Conservation (phyloP, 371 early-diverging fungal species). For the Encephalitozoon hellem region DNA sequence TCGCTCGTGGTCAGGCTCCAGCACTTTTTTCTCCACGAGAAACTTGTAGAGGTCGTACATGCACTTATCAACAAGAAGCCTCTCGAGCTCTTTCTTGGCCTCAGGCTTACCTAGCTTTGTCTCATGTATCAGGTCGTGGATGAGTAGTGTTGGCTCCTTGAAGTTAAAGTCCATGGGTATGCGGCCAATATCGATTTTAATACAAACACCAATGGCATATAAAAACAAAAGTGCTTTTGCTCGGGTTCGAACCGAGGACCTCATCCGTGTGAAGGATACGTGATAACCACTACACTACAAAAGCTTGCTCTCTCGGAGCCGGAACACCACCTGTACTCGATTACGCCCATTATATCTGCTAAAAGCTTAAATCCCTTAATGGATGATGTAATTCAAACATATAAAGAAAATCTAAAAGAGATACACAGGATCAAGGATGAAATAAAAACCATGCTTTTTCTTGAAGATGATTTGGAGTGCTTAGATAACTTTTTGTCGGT, state of each 20-base stretch:
- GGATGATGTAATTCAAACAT: background rate
- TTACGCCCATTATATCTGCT: background rate
- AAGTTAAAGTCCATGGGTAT: conserved; percentile 23
- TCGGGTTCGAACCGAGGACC: conserved; percentile 63
- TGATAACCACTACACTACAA: conserved; percentile 63
- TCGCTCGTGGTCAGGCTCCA: conserved; percentile 11
- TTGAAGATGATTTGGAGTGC: background rate
- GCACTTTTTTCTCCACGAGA: conserved; percentile 3
- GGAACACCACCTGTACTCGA: background rate
- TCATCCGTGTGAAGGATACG: conserved; percentile 63
- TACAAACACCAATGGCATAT: background rate
- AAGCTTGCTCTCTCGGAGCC: background rate
- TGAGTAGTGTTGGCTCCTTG: background rate
- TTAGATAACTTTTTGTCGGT: background rate
- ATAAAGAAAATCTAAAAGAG: background rate
- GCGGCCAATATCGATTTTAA: background rate
- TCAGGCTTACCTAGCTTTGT: background rate
- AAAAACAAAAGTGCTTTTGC: conserved; percentile 58
- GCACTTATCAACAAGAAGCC: conserved; percentile 17
- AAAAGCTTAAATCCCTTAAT: background rate
- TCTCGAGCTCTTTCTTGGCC: background rate
- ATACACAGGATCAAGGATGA: background rate
- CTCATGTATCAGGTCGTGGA: background rate
- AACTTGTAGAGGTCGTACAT: conserved; percentile 13
- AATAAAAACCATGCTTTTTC: background rate